phyloP scores from a whole-genome alignment of 2,329 filamentous ascomycete species.

The Westerdykella ornata region DNA sequence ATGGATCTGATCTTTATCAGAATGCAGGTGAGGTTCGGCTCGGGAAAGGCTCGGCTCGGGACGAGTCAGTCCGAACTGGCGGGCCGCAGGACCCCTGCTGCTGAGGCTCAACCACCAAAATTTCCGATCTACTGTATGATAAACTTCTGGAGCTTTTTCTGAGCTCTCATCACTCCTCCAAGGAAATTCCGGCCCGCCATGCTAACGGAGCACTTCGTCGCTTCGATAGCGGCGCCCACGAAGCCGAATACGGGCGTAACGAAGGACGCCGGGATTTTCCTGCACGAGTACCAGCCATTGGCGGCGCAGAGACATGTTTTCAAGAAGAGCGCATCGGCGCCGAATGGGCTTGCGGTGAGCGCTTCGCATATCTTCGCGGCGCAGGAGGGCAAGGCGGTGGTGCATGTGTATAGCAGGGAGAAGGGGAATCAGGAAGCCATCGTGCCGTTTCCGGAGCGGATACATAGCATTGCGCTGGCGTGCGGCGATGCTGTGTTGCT shows the following conservation, averaged over 20 bases:
- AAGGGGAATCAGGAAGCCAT: constrained; percentile 83
- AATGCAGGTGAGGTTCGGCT: too few species aligned
- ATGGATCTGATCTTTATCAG: too few species aligned
- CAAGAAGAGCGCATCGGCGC: constrained; percentile 84
- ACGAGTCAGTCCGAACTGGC: background rate
- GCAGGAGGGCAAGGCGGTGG: constrained; percentile 82
- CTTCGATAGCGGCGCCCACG: constrained; percentile 42
- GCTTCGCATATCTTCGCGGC: constrained; percentile 82
- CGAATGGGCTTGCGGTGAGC: constrained; percentile 73
- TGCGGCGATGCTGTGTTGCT: constrained; percentile 62
- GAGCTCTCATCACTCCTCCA: constrained; percentile 4
- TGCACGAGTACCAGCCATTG: constrained; percentile 73
- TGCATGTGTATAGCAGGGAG: constrained; percentile 83
- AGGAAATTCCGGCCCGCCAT: constrained; percentile 28
- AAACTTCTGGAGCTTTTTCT: constrained; percentile 6
- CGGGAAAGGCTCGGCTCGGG: too few species aligned
- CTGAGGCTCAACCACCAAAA: constrained; percentile 7
- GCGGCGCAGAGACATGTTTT: constrained; percentile 68
- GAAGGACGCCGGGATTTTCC: constrained; percentile 80
- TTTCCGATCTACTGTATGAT: too few species aligned
- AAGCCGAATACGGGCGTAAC: constrained; percentile 44
- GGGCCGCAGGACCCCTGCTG: background rate
- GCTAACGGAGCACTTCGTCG: constrained; percentile 47
- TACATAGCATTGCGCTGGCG: constrained; percentile 68
- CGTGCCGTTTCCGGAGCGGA: constrained; percentile 79